Percentiles rank a stretch among this genome's conserved stretches.
phyloP scores from a whole-genome alignment of 2,329 filamentous ascomycete genomes.

The Pseudocercospora ulei region DNA sequence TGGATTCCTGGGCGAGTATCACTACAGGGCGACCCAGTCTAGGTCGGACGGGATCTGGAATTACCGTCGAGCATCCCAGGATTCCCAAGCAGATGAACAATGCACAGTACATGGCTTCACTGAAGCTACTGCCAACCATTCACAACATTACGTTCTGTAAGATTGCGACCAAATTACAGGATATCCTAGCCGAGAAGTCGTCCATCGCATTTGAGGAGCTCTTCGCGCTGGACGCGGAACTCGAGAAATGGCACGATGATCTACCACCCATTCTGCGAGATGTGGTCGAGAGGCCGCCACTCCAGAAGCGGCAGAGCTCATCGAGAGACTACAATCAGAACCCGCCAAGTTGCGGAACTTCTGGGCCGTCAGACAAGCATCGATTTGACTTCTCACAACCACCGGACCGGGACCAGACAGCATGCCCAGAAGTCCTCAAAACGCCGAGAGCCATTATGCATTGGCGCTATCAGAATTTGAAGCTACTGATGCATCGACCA shows the following conservation, averaged over 20 bases:
- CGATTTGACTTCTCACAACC: constrained; percentile 49
- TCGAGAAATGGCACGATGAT: constrained; percentile 62
- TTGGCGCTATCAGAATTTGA: constrained; percentile 70
- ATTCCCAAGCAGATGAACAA: constrained; percentile 33
- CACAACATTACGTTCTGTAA: constrained; percentile 73
- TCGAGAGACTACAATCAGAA: constrained; percentile 10
- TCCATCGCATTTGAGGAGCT: constrained; percentile 59
- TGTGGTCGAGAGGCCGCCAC: constrained; percentile 11
- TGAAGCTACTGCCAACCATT: constrained; percentile 59
- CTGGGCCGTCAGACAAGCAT: constrained; percentile 16
- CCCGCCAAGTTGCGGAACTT: constrained; percentile 13
- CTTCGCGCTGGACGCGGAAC: constrained; percentile 55
- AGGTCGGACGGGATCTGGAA: constrained; percentile 57
- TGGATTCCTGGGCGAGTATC: constrained; percentile 64
- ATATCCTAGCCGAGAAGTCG: constrained; percentile 60
- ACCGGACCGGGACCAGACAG: constrained; percentile 44
- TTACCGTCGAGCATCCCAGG: constrained; percentile 55
- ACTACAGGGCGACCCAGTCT: constrained; percentile 62
- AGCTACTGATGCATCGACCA: constrained; percentile 65
- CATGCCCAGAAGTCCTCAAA: constrained; percentile 58
- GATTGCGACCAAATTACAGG: constrained; percentile 67
- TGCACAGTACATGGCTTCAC: constrained; percentile 43
- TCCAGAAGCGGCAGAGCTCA: constrained; percentile 10
- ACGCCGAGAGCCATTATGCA: constrained; percentile 67
- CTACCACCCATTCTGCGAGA: constrained; percentile 46